A percentile compares a stretch with the other conserved stretches of the same genome.
Evolutionary conservation across 176 grass and related monocot species (phyloP).

Genomic region (Neostapfia colusana): DNA sequence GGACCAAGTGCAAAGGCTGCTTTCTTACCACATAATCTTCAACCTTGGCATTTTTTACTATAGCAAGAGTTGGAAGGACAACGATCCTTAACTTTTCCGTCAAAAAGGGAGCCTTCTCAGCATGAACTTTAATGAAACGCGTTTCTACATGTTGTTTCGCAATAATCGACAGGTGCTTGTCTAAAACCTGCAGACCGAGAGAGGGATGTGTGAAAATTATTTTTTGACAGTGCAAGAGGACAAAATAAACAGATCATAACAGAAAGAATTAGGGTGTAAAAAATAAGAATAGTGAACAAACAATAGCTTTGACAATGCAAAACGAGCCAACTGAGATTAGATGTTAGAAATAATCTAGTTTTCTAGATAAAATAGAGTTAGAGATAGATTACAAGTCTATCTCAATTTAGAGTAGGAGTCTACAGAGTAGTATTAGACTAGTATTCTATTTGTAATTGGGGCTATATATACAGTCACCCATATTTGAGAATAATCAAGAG

Average conservation of each 20-base stretch:
- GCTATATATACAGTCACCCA: too few relatives aligned
- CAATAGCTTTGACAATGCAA: constrained; percentile 3
- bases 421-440: too few relatives aligned
- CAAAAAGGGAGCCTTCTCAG: constrained; percentile 89
- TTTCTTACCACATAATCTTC: constrained; percentile 87
- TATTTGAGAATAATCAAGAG: too few relatives aligned
- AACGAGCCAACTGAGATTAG: not conserved
- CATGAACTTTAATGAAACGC: constrained; percentile 91
- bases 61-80: constrained; percentile 80
- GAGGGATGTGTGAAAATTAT: not conserved
- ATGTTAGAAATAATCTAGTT: too few relatives aligned
- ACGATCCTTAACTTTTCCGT: constrained; percentile 85
- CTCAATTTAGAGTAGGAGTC: too few relatives aligned
- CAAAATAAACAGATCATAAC: not conserved
- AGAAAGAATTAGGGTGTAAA: not conserved
- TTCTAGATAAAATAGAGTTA: too few relatives aligned
- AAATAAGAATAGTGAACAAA: not conserved
- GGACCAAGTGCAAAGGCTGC: not conserved
- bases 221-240: not conserved
- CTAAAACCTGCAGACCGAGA: constrained; percentile 70
- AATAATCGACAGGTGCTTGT: constrained; percentile 79
- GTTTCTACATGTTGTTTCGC: constrained; percentile 95
- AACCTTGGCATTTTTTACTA: constrained; percentile 92
- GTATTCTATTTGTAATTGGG: too few relatives aligned
- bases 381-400: too few relatives aligned